phyloP scores from a whole-genome alignment of 2,329 filamentous ascomycete genomes.

The Zymoseptoria tritici region DNA sequence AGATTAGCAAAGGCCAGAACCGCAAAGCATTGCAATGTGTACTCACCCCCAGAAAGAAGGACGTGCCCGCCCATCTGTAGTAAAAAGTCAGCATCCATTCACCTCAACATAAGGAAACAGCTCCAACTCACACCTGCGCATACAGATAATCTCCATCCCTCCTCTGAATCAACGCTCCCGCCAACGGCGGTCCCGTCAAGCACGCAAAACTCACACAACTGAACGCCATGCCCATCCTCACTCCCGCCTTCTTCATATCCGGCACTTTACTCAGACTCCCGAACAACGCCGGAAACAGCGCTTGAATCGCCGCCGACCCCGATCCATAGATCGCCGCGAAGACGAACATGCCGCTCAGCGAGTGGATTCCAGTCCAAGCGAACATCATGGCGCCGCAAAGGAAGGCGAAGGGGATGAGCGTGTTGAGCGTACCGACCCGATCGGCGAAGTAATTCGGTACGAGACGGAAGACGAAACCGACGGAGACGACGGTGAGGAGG shows the following conservation, averaged over 20 bases:
- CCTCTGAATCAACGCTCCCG: conserved; percentile 39
- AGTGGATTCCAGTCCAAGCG: conserved; percentile 49
- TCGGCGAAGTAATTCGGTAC: conserved; percentile 50
- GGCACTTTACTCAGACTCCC: conserved; percentile 34
- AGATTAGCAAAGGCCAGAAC: background rate
- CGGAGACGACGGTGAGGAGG: conserved; percentile 50
- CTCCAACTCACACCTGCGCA: conserved; percentile 34
- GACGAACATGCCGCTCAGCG: conserved; percentile 32
- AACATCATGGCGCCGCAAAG: conserved; percentile 45
- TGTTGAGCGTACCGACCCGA: conserved; percentile 49
- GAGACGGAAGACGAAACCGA: conserved; percentile 50
- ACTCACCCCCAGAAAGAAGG: conserved; percentile 20
- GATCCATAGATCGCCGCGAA: conserved; percentile 42
- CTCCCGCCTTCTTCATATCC: conserved; percentile 41
- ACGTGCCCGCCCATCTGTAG: conserved; percentile 33
- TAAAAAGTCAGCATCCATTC: background rate
- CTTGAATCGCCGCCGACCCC: conserved; percentile 39
- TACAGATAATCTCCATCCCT: conserved; percentile 36
- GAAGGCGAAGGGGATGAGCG: conserved; percentile 45
- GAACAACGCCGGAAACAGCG: conserved; percentile 39
- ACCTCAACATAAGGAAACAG: background rate
- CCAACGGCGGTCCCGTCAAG: conserved; percentile 41
- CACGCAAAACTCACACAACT: conserved; percentile 38
- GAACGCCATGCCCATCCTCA: conserved; percentile 44
- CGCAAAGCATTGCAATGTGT: background rate